Evolutionary conservation across 2,329 filamentous ascomycete genomes (phyloP).

Genomic region (Aspergillus pseudoterreus): DNA sequence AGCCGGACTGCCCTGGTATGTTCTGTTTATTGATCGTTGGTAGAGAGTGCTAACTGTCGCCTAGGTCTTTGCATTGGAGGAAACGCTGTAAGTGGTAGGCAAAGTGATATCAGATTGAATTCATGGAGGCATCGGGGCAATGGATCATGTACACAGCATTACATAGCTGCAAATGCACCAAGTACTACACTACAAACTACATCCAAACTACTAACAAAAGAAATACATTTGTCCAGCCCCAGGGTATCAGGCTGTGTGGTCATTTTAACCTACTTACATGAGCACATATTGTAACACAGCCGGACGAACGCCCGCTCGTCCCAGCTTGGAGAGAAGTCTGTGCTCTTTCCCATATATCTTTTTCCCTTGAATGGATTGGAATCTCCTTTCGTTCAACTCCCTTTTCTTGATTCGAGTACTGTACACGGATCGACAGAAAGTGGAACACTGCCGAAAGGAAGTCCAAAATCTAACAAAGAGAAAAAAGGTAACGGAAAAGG

Average conservation of each 20-base stretch:
- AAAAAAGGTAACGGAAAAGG: conserved; percentile 21
- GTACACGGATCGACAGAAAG: conserved; percentile 39
- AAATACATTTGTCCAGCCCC: conserved; percentile 28
- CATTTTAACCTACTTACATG: conserved; percentile 40
- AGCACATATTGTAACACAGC: conserved; percentile 39
- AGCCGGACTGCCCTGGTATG: conserved; percentile 76
- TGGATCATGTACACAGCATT: not conserved
- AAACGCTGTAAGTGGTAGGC: not conserved
- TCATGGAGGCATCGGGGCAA: not conserved
- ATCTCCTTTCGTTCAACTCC: conserved; percentile 24
- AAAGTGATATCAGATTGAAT: not conserved
- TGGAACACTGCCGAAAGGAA: conserved; percentile 32
- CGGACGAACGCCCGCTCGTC: conserved; percentile 21
- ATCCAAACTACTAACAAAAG: conserved; percentile 19
- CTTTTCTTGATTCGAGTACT: conserved; percentile 39
- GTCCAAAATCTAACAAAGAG: conserved; percentile 27
- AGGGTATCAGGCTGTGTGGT: conserved; percentile 35
- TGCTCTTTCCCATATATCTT: conserved; percentile 16
- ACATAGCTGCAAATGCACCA: not conserved
- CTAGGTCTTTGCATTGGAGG: not conserved
- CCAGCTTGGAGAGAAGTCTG: conserved; percentile 20
- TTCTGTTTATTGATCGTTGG: conserved; percentile 9
- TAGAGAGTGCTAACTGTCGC: not conserved
- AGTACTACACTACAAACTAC: not conserved
- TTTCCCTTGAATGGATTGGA: conserved; percentile 11